Evolutionary conservation across 345 rosid species (phyloP), one percentile per base, ranked within the genome.

Genomic region (Hibiscus syriacus): DNA sequence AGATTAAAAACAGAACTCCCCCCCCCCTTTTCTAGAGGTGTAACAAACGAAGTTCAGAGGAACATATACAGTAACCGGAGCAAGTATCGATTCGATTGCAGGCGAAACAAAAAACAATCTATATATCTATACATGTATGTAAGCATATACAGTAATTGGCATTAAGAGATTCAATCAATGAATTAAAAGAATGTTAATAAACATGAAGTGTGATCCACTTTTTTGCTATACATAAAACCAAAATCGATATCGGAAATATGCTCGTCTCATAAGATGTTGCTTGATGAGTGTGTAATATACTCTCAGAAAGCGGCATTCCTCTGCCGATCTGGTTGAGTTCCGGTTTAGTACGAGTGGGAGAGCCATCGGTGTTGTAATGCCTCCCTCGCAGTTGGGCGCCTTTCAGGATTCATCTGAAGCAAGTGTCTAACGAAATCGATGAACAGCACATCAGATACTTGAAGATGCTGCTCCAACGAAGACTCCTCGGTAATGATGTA

Each of bases 361-460:
- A 94, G 90, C 99, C 96, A 91, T 16, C 93, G 97, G 54, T 94
- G 96, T 32, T 83, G 67, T n/a, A 91, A 79, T 59, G 99, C 99
- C 76, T 89, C 85, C 2, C 77, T 74, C 14, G 99, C 95, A 9
- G 92, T 85, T 2, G 84, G 97, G n/a, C n/a, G n/a, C n/a, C n/a
- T n/a, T n/a, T n/a, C n/a, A n/a, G n/a, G n/a, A n/a, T n/a, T n/a
- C n/a, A n/a, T n/a, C n/a, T n/a, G n/a, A n/a, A n/a, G n/a, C n/a
- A n/a, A n/a, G n/a, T n/a, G n/a, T n/a, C n/a, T n/a, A n/a, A n/a
- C n/a, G n/a, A n/a, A n/a, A n/a, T n/a, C n/a, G n/a, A n/a, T n/a
- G n/a, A n/a, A n/a, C 72, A 72, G 64, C 2, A 54, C 74, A 70
- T 94, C 96, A 2, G 74, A 80, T 57, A 79, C 82, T 60, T 81